Conservation (phyloP, 2,329 filamentous ascomycete genomes). For the Fusarium secorum region DNA sequence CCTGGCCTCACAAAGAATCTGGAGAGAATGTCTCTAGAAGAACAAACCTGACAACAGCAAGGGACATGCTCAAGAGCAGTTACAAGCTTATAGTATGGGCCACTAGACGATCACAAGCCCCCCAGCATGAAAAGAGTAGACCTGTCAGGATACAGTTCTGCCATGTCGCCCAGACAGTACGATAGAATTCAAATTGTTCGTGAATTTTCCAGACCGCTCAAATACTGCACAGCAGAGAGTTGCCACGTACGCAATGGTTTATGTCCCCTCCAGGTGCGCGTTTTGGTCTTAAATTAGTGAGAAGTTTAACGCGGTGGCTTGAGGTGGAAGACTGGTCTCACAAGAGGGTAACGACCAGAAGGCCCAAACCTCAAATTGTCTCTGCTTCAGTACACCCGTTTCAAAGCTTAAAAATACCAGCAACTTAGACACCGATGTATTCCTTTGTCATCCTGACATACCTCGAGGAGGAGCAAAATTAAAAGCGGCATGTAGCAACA, state of each 20-base stretch:
- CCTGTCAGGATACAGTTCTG: neutral
- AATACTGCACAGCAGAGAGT: neutral
- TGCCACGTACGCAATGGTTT: neutral
- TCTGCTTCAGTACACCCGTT: neutral
- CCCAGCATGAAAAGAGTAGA: neutral
- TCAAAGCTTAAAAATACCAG: neutral
- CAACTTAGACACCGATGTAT: neutral
- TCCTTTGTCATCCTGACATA: neutral
- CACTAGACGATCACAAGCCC: constrained; percentile 1
- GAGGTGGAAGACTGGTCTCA: neutral
- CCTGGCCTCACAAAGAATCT: constrained; percentile 18
- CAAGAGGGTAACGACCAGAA: neutral
- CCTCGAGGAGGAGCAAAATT: neutral
- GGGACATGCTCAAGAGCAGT: constrained; percentile 1
- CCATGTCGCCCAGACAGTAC: neutral
- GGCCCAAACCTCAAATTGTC: neutral
- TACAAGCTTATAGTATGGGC: constrained; percentile 22
- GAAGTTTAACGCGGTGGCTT: neutral
- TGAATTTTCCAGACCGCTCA: neutral
- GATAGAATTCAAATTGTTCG: neutral
- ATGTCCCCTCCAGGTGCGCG: neutral
- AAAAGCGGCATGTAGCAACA: neutral
- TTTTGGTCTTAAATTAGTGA: neutral
- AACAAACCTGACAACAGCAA: constrained; percentile 13
- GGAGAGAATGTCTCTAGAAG: constrained; percentile 31